These are phyloP conservation scores for Aspergillus carbonarius DNA, from an alignment of 2,329 filamentous ascomycete genomes.

Conservation along the genomic window DNA sequence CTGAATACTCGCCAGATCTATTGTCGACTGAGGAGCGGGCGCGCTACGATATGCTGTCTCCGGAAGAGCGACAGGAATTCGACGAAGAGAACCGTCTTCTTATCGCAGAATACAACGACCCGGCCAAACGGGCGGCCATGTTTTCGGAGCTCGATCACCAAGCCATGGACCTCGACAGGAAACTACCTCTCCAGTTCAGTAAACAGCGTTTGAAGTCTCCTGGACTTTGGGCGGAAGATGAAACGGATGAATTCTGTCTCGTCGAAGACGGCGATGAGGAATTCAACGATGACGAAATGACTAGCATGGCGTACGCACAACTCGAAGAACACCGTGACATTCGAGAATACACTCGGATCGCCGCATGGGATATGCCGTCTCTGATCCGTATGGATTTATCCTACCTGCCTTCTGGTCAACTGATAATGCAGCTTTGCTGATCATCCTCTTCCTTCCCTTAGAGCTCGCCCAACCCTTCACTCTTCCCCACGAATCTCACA, in stretches of 20 bases:
- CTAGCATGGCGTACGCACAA: slow-evolving; percentile 78
- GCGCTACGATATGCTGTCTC: slow-evolving; percentile 41
- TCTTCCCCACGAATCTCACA: slow-evolving; percentile 61
- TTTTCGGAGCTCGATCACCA: slow-evolving; percentile 35
- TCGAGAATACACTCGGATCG: slow-evolving; percentile 80
- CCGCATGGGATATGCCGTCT: slow-evolving; percentile 94
- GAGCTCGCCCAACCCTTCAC: slow-evolving; percentile 82
- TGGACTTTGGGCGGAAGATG: slow-evolving; percentile 48
- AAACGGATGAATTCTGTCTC: slow-evolving; percentile 44
- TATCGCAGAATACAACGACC: slow-evolving; percentile 41
- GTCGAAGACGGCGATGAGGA: slow-evolving; percentile 57
- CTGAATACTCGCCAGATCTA: slow-evolving; percentile 39
- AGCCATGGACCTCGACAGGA: slow-evolving; percentile 33
- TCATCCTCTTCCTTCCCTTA: slow-evolving; percentile 37
- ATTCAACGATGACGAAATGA: slow-evolving; percentile 75
- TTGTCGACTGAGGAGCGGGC: slow-evolving; percentile 35
- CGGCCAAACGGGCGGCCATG: slow-evolving; percentile 25
- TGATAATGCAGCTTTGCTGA: not conserved
- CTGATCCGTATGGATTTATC: slow-evolving; percentile 66
- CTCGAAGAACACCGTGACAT: slow-evolving; percentile 85
- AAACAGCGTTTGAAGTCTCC: slow-evolving; percentile 22
- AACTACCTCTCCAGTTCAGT: slow-evolving; percentile 30
- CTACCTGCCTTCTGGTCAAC: no score
- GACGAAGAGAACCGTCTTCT: slow-evolving; percentile 36
- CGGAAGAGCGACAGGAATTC: slow-evolving; percentile 37